These are phyloP conservation scores for Pyrus hybrid DNA, from an alignment of 331 rosid genomes.

Conservation along the genomic window DNA sequence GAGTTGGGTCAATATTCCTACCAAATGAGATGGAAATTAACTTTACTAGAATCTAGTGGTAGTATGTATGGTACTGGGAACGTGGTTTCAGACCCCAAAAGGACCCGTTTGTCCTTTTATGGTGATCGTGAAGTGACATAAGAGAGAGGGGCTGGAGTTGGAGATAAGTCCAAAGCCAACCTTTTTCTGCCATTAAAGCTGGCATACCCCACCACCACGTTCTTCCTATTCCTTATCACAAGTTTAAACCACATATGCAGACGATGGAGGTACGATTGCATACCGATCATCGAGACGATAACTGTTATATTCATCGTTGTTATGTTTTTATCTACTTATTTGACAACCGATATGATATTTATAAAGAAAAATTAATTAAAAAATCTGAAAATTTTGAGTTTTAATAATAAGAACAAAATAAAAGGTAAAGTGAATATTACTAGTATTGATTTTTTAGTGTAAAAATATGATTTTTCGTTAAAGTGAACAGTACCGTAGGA, in stretches of 20 bases:
- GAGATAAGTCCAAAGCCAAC: conserved; percentile 36
- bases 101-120: conserved; percentile 22
- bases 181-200: conserved; percentile 47
- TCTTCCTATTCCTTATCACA: background rate
- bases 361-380: no score
- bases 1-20: background rate
- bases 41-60: no score
- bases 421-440: no score
- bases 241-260: background rate
- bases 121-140: background rate
- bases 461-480: no score
- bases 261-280: background rate
- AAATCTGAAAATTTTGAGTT: no score
- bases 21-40: background rate
- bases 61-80: background rate
- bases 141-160: no score
- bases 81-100: conserved; percentile 13
- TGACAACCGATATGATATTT: no score
- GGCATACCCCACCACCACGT: conserved; percentile 15
- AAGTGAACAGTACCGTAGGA: no score
- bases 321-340: background rate
- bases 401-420: no score
- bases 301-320: background rate
- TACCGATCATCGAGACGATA: background rate
- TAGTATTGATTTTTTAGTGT: no score